Conservation (phyloP, 306 rosid genomes). For the Cyclanthera cordifolia region DNA sequence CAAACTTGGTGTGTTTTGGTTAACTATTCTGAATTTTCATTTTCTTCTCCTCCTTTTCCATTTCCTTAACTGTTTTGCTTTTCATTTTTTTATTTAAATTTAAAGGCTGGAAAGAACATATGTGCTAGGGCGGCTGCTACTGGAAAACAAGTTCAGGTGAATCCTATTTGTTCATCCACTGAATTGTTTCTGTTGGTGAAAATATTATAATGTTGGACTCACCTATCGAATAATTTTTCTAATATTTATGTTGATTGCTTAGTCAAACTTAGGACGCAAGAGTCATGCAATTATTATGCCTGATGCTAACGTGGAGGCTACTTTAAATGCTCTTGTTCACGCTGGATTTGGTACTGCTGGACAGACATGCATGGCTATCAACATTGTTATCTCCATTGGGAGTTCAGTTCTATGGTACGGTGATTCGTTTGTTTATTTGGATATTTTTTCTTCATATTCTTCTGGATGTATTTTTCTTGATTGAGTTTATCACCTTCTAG, state of each 20-base stretch:
- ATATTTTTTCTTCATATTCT: not conserved
- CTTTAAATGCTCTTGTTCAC: slow-evolving; percentile 41
- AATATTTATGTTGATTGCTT: slow-evolving; percentile 17
- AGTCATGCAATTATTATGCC: slow-evolving; percentile 62
- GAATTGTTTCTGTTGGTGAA: not conserved
- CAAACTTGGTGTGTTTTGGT: not conserved
- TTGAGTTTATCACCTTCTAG: not conserved
- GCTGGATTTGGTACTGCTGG: slow-evolving; percentile 60
- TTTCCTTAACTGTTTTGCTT: not conserved
- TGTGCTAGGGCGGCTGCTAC: slow-evolving; percentile 52
- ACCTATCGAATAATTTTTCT: slow-evolving; percentile 17
- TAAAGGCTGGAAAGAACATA: slow-evolving; percentile 51
- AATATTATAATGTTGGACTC: not conserved
- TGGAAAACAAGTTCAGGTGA: slow-evolving; percentile 69
- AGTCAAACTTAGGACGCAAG: slow-evolving; percentile 50
- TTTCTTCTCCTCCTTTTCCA: not conserved
- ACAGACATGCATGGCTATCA: slow-evolving; percentile 44
- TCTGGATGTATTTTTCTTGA: not conserved
- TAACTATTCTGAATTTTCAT: slow-evolving; percentile 2
- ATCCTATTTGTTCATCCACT: slow-evolving; percentile 1
- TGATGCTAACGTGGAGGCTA: slow-evolving; percentile 55
- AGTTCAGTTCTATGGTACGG: slow-evolving; percentile 45
- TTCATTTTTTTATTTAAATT: slow-evolving; percentile 1
- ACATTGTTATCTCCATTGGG: slow-evolving; percentile 55
- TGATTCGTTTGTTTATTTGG: slow-evolving; percentile 5